Base-by-base conservation (phyloP, 202 grass and related monocot species). In the Panicum hallii region DNA sequence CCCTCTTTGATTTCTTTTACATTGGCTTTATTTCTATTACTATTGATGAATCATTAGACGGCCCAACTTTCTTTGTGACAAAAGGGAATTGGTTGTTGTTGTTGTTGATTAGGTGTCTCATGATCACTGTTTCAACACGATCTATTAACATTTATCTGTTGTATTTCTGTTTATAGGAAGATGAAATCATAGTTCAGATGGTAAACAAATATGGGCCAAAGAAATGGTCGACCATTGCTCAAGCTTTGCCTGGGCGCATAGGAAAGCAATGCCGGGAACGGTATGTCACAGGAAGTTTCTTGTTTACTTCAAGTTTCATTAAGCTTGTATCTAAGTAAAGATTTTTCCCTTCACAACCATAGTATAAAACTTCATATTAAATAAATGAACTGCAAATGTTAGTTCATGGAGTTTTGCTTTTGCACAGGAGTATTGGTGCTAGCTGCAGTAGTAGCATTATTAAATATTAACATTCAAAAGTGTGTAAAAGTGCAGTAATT, bases 181-280 rank as follows among this genome's bases (percentile, higher is more conserved):
- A 99, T 44, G 93, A 96, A 43, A 91, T 89, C 20, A 99, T 99
- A 73, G 79, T 92, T 61, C 81, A 96, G 71, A 99, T 99, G 97
- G 97, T 99, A 87, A 83, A 90, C 7, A 96, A 94, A 90, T 85
- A 88, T 77, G 96, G 96, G 67, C 90, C 96, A 63, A 96, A 96
- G 79, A 99, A 99, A 86, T 99, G 96, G 96, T 99, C 96, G 42
- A 89, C 93, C 43, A 99, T 99, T 66, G 84, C 96, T 64, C 91
- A 94, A 85, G 91, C 91, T 88, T 82, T 99, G 79, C 97, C 97
- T 42, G 97, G 97, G 72, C 91, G 97, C 36, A 99, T 99, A 56
- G 97, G 97, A 79, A 99, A 99, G 79, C 97, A 99, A 88, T 99
- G 97, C 8, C 84, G 97, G 23, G 97, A 99, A 75, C 89, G 97